phyloP scores from a whole-genome alignment of 2,329 filamentous ascomycete species.

The Stagonosporopsis tanaceti region DNA sequence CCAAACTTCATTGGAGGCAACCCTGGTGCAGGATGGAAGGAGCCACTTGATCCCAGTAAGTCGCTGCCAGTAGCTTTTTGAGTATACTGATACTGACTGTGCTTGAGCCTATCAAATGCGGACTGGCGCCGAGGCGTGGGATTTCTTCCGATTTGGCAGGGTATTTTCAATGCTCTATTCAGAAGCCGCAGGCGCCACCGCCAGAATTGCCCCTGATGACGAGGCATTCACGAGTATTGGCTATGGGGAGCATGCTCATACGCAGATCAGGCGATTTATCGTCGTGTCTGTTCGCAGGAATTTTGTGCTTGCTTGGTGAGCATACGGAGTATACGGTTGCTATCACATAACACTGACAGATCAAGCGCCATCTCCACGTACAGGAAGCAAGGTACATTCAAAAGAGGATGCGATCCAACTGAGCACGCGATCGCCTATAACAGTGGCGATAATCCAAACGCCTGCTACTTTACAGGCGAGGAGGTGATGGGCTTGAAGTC shows the following conservation, averaged over 20 bases:
- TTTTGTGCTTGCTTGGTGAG: constrained; percentile 37
- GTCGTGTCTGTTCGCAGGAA: constrained; percentile 25
- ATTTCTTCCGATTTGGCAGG: constrained; percentile 30
- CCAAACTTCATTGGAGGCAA: constrained; percentile 3
- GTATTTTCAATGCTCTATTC: constrained; percentile 35
- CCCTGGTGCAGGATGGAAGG: constrained; percentile 15
- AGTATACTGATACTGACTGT: neutral
- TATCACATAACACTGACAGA: neutral
- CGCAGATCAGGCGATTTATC: constrained; percentile 40
- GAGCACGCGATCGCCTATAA: constrained; percentile 52
- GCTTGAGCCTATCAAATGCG: constrained; percentile 31
- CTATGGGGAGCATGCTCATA: constrained; percentile 25
- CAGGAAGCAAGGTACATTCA: constrained; percentile 45
- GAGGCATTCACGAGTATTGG: constrained; percentile 23
- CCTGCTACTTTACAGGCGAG: constrained; percentile 32
- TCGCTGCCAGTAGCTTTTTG: too few relatives aligned
- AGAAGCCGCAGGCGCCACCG: constrained; percentile 22
- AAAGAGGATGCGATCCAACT: constrained; percentile 44
- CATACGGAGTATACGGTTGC: neutral
- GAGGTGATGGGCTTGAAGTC: constrained; percentile 48
- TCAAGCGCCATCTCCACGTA: constrained; percentile 54
- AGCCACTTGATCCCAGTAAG: constrained; percentile 17
- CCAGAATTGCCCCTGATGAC: neutral
- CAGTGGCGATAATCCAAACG: constrained; percentile 11
- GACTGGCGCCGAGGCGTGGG: constrained; percentile 16